Base-by-base conservation (phyloP, 495 filamentous ascomycete genomes). In the Xylaria grammica region DNA sequence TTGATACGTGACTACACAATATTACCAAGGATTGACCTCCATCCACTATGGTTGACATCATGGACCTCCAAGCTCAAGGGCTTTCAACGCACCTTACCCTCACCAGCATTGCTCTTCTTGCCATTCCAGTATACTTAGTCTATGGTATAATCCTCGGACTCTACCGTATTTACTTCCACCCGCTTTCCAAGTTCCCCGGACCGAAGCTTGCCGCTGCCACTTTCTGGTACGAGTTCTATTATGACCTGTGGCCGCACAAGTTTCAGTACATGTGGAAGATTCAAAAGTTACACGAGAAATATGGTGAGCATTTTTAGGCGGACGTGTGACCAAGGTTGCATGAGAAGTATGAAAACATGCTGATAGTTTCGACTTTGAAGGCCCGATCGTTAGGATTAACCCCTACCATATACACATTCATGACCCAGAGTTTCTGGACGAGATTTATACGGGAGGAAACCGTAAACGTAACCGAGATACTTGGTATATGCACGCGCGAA, bases 361-460 rank as follows among this genome's bases (percentile, higher is more conserved):
- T 36, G 11, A 36, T 36, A 36, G 34, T 36, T 36, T 36, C 4
- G n/a, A 45, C 17, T 45, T 4, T 45, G 42, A 11, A 45, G 42
- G 82, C 42, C 81, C 83, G 15, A 82, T 85, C 50, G 71, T 86
- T 17, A 78, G 83, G 36, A 83, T 86, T 72, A 82, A 70, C 56
- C 82, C 83, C 0, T 68, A 73, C 30, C 81, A 86, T 48, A 52
- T 67, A 17, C 63, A 67, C 57, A 65, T 65, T 64, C 54, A 52
- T 19, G 69, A 85, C 54, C 72, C 78, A 0, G 69, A 65, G 9
- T 67, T 52, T 46, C 75, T 72, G 50, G 24, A 30, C 32, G 52
- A 57, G 36, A 42, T 71, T 36, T 67, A 68, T 60, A 50, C 61
- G 26, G 56, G 70, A 53, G 53, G 59, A 24, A 54, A 60, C 7